Percentiles rank a stretch among this genome's conserved stretches.
Evolutionary conservation across 129 eudicot species (phyloP).

Genomic region (Escallonia herrerae): DNA sequence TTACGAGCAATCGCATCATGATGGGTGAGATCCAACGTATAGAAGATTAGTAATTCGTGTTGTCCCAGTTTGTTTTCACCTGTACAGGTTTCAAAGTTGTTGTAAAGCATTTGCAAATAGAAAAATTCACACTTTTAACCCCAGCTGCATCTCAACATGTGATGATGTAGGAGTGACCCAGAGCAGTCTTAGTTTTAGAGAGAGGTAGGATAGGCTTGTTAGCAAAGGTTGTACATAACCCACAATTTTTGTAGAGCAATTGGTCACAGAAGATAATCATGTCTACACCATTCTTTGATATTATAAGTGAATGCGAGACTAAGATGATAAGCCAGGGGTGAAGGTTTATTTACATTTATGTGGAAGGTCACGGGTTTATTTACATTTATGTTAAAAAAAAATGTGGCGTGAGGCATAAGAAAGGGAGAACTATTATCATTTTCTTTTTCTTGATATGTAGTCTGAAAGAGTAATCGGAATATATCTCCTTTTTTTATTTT

Average conservation of each 20-base stretch:
- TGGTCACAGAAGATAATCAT: no score
- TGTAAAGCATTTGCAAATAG: neutral
- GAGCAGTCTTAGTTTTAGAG: slow-evolving; percentile 10
- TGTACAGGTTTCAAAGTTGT: slow-evolving; percentile 20
- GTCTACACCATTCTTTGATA: neutral
- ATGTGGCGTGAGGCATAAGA: no score
- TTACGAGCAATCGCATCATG: slow-evolving; percentile 29
- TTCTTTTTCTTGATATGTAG: no score
- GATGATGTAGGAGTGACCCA: slow-evolving; percentile 22
- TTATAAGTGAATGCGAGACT: no score
- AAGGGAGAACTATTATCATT: no score
- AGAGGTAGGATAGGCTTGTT: neutral
- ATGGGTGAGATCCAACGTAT: slow-evolving; percentile 28
- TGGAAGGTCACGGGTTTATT: no score
- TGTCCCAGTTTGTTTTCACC: neutral
- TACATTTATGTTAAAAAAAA: no score
- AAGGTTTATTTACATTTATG: no score
- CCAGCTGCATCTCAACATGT: slow-evolving; percentile 18
- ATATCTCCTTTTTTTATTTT: no score
- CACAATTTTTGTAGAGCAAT: no score
- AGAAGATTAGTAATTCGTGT: slow-evolving; percentile 8
- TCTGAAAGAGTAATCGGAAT: no score
- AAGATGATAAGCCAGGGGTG: no score
- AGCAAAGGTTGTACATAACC: neutral
- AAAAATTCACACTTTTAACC: slow-evolving; percentile 2